Base-by-base conservation (phyloP, 106 monocot species). In the Dioscorea dumetorum region DNA sequence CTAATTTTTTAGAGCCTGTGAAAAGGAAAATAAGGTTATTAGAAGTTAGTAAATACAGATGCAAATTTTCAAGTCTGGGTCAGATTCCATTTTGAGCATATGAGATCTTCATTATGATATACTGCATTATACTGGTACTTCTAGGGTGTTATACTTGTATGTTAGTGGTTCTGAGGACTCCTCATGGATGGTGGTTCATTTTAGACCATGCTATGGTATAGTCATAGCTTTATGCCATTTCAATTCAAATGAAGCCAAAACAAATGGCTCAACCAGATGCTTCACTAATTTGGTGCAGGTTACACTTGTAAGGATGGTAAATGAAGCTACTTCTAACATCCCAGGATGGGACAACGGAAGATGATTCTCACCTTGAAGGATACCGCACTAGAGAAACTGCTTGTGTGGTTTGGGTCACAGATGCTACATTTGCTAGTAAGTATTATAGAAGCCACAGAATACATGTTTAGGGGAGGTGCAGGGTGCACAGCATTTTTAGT, bases 311-410 rank as follows among this genome's bases (percentile, higher is more conserved):
- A 70, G 75, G 59, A 80, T 68, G 60, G 66, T 80, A 22, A 80
- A 80, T 33, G 74, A 80, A 61, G 80, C 80, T 52, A 80, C 80
- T 66, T 70, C 80, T 41, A 75, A 80, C 50, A 80, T 80, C 48
- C 80, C 80, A 11, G 52, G 58, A 3, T 80, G 80, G 80, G 79
- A 74, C 2, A 33, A 63, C 13, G 33, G 33, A 63, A 63, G 62
- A 63, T 63, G n/a, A 33, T 33, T 16, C 5, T 12, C 15, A 18
- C 54, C 5, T 18, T 16, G 19, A 19, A 54, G 19, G 13, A 54
- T 54, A 14, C 19, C 18, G 54, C 54, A 54, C 2, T 19, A 54
- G 54, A 4, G 19, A 8, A 54, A 54, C 19, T 18, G 2, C 18
- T 16, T 1, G 19, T 13, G 15, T 54, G 19, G 15, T 54, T 54